These are phyloP conservation scores for Exobasidium cylindrosporum DNA, from an alignment of 1,284 basidiomycete genomes.

Conservation along the genomic window DNA sequence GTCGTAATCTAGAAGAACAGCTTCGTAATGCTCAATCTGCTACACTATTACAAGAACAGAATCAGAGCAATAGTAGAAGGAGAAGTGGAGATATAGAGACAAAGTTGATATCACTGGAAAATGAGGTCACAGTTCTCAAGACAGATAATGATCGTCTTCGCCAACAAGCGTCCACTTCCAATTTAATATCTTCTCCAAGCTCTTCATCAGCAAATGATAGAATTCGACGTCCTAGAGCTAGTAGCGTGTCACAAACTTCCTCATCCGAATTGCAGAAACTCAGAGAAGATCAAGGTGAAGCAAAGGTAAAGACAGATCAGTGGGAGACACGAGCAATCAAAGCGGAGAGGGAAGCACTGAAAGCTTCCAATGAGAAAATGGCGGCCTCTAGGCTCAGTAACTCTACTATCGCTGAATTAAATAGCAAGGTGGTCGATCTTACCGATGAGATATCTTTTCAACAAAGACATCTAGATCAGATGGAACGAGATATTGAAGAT, in stretches of 20 bases:
- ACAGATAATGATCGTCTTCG: constrained; percentile 8
- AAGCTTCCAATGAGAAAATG: constrained; percentile 14
- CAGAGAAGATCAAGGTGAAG: neutral
- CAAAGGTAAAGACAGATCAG: neutral
- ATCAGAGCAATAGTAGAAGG: neutral
- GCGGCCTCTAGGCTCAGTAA: constrained; percentile 5
- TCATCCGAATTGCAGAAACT: neutral
- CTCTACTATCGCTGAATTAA: neutral
- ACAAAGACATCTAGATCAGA: neutral
- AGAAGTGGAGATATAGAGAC: neutral
- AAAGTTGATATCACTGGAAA: constrained; percentile 7
- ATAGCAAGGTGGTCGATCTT: constrained; percentile 1
- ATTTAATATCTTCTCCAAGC: neutral
- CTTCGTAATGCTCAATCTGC: neutral
- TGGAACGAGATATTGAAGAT: neutral
- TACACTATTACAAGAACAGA: neutral
- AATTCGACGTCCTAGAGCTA: constrained; percentile 2
- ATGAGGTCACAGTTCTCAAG: constrained; percentile 13
- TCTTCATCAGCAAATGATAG: neutral
- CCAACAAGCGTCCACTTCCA: constrained; percentile 5
- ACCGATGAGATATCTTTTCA: constrained; percentile 9
- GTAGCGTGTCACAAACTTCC: constrained; percentile 1
- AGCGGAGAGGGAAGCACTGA: constrained; percentile 15
- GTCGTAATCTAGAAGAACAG: neutral
- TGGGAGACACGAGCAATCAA: constrained; percentile 5